A percentile compares a stretch with the other conserved stretches of the same genome.
phyloP scores from a whole-genome alignment of 257 asterid genomes.

The Fraxinus cuspidata region DNA sequence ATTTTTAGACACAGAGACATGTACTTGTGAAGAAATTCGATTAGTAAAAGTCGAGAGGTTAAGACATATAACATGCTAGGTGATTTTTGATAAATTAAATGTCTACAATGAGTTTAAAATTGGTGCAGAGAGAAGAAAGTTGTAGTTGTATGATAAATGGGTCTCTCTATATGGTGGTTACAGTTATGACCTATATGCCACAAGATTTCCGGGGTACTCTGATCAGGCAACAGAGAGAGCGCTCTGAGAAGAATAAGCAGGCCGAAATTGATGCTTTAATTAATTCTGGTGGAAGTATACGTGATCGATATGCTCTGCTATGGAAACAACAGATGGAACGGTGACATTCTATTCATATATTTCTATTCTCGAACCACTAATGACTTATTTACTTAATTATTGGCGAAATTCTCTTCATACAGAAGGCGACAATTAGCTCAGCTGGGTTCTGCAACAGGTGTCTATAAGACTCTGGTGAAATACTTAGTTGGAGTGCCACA shows the following conservation, averaged over 20 bases:
- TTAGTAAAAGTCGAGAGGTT: not conserved
- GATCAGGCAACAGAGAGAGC: slow-evolving; percentile 96
- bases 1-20: not conserved
- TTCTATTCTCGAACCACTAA: slow-evolving; percentile 16
- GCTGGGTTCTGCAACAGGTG: slow-evolving; percentile 98
- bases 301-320: slow-evolving; percentile 71
- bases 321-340: slow-evolving; percentile 99
- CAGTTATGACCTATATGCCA: slow-evolving; percentile 98
- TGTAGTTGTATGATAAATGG: not conserved
- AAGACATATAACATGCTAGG: not conserved
- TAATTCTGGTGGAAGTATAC: slow-evolving; percentile 88
- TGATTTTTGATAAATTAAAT: not conserved
- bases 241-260: slow-evolving; percentile 96
- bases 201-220: slow-evolving; percentile 96
- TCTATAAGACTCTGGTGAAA: slow-evolving; percentile 88
- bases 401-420: slow-evolving; percentile 31
- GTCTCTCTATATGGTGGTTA: slow-evolving; percentile 17
- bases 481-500: slow-evolving; percentile 98
- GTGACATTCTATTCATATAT: slow-evolving; percentile 30
- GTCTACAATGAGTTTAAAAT: not conserved
- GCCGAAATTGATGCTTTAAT: slow-evolving; percentile 77
- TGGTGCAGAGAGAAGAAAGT: not conserved
- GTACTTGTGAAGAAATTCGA: not conserved
- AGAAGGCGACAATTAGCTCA: slow-evolving; percentile 94
- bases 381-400: slow-evolving; percentile 9